phyloP scores from a whole-genome alignment of 2,329 filamentous ascomycete species.

The Metarhizium sp. region DNA sequence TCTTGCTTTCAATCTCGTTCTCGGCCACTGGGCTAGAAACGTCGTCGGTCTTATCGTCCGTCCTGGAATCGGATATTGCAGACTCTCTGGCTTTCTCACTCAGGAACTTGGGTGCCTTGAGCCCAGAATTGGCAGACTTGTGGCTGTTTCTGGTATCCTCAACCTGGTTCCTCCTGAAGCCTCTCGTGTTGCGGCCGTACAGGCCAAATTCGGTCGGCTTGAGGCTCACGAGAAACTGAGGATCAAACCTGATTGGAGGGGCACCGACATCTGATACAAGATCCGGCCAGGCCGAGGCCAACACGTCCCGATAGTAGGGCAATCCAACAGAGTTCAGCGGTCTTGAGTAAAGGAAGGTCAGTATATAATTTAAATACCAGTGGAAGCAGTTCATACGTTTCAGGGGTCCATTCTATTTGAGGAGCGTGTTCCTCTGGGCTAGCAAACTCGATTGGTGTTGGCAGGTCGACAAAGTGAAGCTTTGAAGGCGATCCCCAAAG shows the following conservation, averaged over 20 bases:
- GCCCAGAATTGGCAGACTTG: slow-evolving; percentile 48
- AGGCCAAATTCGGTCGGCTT: slow-evolving; percentile 66
- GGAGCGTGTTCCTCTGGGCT: slow-evolving; percentile 51
- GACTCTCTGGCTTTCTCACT: slow-evolving; percentile 82
- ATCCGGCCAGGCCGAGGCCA: slow-evolving; percentile 88
- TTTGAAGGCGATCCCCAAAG: slow-evolving; percentile 85
- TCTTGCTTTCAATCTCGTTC: slow-evolving; percentile 61
- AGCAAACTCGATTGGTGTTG: slow-evolving; percentile 68
- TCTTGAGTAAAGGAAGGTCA: slow-evolving; percentile 26
- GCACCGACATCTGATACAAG: slow-evolving; percentile 78
- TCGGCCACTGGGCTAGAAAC: slow-evolving; percentile 57
- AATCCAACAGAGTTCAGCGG: slow-evolving; percentile 81
- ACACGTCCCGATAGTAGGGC: slow-evolving; percentile 81
- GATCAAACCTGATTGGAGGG: slow-evolving; percentile 67
- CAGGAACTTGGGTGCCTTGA: slow-evolving; percentile 78
- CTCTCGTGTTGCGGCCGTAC: slow-evolving; percentile 68
- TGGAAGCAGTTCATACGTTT: slow-evolving; percentile 46
- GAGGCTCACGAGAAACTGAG: slow-evolving; percentile 57
- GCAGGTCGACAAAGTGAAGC: slow-evolving; percentile 76
- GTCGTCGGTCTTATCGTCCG: slow-evolving; percentile 41
- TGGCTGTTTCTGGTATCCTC: slow-evolving; percentile 63
- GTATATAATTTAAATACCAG: not conserved
- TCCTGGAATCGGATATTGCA: slow-evolving; percentile 33
- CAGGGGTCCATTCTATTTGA: slow-evolving; percentile 57
- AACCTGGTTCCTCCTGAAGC: slow-evolving; percentile 69